Conservation (phyloP, 2,329 filamentous ascomycete genomes). For the Colletotrichum plurivorum region DNA sequence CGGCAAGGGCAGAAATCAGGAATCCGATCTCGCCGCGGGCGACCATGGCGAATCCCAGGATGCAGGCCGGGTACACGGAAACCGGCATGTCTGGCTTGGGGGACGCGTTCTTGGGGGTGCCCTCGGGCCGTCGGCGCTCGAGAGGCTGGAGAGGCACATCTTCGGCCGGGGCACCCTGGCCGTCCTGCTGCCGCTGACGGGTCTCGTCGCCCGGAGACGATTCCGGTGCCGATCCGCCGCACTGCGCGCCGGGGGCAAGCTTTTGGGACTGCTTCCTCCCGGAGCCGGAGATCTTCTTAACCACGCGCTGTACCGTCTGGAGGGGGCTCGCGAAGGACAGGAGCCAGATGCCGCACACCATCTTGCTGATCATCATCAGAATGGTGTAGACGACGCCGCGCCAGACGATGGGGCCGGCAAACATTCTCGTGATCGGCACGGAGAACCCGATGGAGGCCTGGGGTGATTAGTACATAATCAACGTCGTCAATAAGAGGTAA, state of each 20-base stretch:
- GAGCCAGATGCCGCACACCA: constrained; percentile 73
- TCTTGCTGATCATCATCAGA: constrained; percentile 77
- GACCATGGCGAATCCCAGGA: constrained; percentile 79
- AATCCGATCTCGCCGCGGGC: constrained; percentile 87
- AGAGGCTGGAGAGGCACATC: not conserved
- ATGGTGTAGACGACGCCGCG: constrained; percentile 79
- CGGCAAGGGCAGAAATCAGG: constrained; percentile 78
- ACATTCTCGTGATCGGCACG: constrained; percentile 81
- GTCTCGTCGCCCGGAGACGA: not conserved
- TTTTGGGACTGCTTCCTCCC: constrained; percentile 18
- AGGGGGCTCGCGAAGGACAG: constrained; percentile 52
- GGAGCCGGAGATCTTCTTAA: constrained; percentile 6
- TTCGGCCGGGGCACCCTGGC: not conserved
- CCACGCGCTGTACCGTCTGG: constrained; percentile 9
- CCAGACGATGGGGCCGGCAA: constrained; percentile 75
- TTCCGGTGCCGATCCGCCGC: not conserved
- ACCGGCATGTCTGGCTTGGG: constrained; percentile 60
- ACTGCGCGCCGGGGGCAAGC: constrained; percentile 30
- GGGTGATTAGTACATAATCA: constrained; percentile 11
- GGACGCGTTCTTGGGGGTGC: constrained; percentile 32
- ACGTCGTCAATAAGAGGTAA: not conserved
- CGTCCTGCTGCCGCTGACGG: not conserved
- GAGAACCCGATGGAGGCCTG: constrained; percentile 80
- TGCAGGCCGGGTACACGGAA: constrained; percentile 76
- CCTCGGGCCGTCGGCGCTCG: constrained; percentile 39